Evolutionary conservation across 768 basidiomycete species (phyloP), one percentile per base, ranked within the genome.

Genomic region (Kwoniella dendrophila): DNA sequence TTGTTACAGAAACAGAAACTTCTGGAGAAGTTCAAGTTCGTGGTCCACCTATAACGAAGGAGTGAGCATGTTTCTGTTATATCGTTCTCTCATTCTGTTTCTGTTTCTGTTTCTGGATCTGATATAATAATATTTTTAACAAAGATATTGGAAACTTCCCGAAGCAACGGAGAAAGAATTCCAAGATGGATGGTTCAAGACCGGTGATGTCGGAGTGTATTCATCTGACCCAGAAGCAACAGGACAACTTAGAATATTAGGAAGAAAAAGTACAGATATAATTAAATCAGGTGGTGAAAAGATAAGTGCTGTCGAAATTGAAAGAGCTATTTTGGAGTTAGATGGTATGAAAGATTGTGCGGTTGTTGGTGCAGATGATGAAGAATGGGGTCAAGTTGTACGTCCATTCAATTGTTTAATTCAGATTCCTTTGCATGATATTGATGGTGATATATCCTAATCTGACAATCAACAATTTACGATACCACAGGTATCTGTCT

Each of bases 251-350:
- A 59, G 65, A 43, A 67, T 77, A 27, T 58, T 73, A 11, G 75
- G 75, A 0, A 38, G 75, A 8, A 63, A 50, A 32, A 63, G 59
- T 12, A 72, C 69, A 27, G 72, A 73, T 51, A 69, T 71, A 24
- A 71, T 73, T 49, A 70, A 76, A 64, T 66, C 68, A 11, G 75
- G 75, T 2, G 75, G 75, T 27, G 75, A 77, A 45, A 77, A 77
- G 51, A 55, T 77, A 26, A 71, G 70, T 20, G 75, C 75, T 3
- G 51, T 77, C 12, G 73, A 75, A 43, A 64, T 77, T 22, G 75
- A 77, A 45, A 57, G 70, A 14, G 66, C 68, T 11, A 52, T 77
- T 18, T 62, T 77, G 14, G 64, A 67, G n/a, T 65, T 77, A 16
- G 65, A 57, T 8, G 65, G 61, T 10, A 66, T 75, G 52, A 63